Evolutionary conservation across 192 early-diverging fungal genomes (phyloP), one percentile per base, ranked within the genome.

Genomic region (Backusella sp.): DNA sequence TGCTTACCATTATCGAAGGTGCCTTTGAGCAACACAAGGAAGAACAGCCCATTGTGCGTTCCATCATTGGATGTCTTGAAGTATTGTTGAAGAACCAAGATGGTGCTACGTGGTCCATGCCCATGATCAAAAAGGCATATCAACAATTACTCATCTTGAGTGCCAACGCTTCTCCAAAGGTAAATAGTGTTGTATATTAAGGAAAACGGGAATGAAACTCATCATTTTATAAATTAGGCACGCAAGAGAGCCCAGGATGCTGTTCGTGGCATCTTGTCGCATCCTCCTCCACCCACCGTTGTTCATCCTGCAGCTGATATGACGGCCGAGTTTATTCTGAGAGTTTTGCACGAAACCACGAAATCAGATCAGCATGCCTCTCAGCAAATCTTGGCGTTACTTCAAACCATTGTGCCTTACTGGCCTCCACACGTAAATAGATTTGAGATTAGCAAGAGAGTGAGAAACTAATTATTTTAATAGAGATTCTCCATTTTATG

Each of bases 241-340:
- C 90, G 97, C 32, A 93, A 94, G 83, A 83, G 93, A 68, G 96
- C 97, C 32, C 94, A 94, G 74, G 95, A 98, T 68, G 93, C 92
- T 12, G 89, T 96, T 37, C 85, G 85, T 37, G 80, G 83, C 44
- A 85, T 98, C 53, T 81, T 97, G 34, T 80, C 83, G 3, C 83
- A 79, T 75, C 94, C 94, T 46, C 95, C 96, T 36, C 86, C 91
- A 30, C 94, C 94, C 8, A 81, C 84, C 35, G 66, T 83, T 3
- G 79, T 88, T 36, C 96, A 97, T 82, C 96, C 96, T 12, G 91
- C 88, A 28, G 88, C 92, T 19, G 41, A 74, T 15, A 79, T 86
- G 72, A 86, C 87, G 1, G 86, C 91, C 26, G 91, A 94, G 41
- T 94, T 91, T 71, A 87, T 85, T 73, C 73, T 89, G 12, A 78